Evolutionary conservation across 179 eudicot genomes (phyloP).

Genomic region (Spinacia oleracea): DNA sequence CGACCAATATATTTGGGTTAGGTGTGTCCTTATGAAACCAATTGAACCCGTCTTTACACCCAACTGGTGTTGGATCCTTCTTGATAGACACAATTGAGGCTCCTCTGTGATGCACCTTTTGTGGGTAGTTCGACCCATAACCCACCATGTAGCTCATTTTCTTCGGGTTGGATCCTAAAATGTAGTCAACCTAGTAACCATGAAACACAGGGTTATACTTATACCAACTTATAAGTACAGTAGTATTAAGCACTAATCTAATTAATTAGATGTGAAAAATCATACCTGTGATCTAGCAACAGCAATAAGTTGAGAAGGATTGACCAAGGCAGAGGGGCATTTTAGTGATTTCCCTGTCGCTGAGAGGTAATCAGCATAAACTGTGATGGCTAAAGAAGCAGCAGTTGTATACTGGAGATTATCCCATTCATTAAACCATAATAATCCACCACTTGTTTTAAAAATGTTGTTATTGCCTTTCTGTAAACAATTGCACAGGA

Average conservation of each 20-base stretch:
- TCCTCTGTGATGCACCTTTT: slow-evolving; percentile 66
- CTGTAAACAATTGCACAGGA: slow-evolving; percentile 42
- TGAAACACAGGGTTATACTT: background rate
- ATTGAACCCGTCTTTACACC: slow-evolving; percentile 56
- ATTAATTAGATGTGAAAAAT: background rate
- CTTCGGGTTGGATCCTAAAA: slow-evolving; percentile 63
- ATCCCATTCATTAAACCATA: slow-evolving; percentile 41
- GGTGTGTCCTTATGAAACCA: slow-evolving; percentile 43
- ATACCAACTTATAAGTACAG: background rate
- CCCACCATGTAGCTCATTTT: slow-evolving; percentile 68
- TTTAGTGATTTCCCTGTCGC: slow-evolving; percentile 13
- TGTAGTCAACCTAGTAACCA: slow-evolving; percentile 53
- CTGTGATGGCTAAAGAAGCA: slow-evolving; percentile 36
- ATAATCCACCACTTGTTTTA: slow-evolving; percentile 42
- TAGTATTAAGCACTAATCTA: too few relatives aligned
- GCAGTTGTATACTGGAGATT: slow-evolving; percentile 46
- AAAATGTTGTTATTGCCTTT: slow-evolving; percentile 39
- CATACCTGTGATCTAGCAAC: slow-evolving; percentile 51
- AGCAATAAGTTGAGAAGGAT: slow-evolving; percentile 31
- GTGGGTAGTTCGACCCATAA: slow-evolving; percentile 54
- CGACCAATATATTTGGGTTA: slow-evolving; percentile 56
- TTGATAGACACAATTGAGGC: slow-evolving; percentile 51
- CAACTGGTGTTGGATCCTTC: slow-evolving; percentile 28
- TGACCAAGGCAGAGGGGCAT: slow-evolving; percentile 29
- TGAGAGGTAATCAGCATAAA: slow-evolving; percentile 42